Conservation (phyloP, 768 basidiomycete species). For the Peribolospora baueri region DNA sequence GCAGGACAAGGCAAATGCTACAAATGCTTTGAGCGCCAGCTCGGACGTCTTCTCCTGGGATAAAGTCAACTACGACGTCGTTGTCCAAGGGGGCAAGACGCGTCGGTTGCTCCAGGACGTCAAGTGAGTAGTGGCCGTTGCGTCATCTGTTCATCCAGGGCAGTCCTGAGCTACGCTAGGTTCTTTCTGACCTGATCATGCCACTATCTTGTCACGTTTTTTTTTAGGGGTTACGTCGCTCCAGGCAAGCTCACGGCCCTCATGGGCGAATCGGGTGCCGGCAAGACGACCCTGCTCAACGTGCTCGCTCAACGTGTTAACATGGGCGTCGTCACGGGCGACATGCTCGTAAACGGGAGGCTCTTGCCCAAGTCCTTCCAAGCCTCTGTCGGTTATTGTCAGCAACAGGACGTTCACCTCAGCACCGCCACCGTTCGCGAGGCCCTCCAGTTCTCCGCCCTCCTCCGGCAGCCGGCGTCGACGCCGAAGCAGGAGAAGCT, state of each 20-base stretch:
- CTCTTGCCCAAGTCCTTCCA: conserved; percentile 23
- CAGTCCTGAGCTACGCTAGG: conserved; percentile 17
- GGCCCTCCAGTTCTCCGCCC: conserved; percentile 22
- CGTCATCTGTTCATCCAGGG: conserved; percentile 21
- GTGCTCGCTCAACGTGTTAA: conserved; percentile 15
- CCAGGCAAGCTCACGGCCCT: conserved; percentile 24
- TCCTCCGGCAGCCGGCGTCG: conserved; percentile 21
- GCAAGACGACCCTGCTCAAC: conserved; percentile 21
- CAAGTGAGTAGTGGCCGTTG: conserved; percentile 1
- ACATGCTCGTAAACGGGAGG: conserved; percentile 24
- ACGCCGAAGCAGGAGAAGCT: conserved; percentile 20
- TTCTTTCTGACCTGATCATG: conserved; percentile 1
- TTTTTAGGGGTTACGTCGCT: conserved; percentile 19
- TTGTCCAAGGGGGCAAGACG: conserved; percentile 10
- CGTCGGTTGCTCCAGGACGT: conserved; percentile 11
- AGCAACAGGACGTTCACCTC: conserved; percentile 22
- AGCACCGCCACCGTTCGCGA: conserved; percentile 23
- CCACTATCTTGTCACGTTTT: background rate
- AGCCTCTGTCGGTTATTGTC: conserved; percentile 20
- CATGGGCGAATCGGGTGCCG: conserved; percentile 27
- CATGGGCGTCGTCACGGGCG: conserved; percentile 25
- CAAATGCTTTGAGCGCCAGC: conserved; percentile 3
- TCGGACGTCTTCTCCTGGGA: conserved; percentile 11
- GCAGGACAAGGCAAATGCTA: conserved; percentile 2
- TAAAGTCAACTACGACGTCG: conserved; percentile 8